Conservation (phyloP, 495 filamentous ascomycete species). For the Coniosporium apollinis region DNA sequence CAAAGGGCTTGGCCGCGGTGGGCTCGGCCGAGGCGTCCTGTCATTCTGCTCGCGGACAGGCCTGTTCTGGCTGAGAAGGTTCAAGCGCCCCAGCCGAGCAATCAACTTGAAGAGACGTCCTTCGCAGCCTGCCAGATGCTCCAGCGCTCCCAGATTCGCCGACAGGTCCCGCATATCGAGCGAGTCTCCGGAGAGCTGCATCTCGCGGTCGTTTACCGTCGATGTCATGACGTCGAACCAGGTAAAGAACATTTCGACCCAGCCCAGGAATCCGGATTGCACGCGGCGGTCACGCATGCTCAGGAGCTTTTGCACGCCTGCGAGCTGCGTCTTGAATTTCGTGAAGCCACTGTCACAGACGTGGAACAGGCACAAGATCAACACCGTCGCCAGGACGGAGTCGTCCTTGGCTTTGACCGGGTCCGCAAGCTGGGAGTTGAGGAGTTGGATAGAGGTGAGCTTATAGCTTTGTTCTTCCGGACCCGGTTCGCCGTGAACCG, state of each 20-base stretch:
- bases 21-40: constrained; percentile 18
- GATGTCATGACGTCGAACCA: constrained; percentile 93
- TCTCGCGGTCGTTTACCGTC: constrained; percentile 80
- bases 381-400: constrained; percentile 71
- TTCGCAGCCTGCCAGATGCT: constrained; percentile 82
- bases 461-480: constrained; percentile 75
- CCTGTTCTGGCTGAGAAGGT: constrained; percentile 62
- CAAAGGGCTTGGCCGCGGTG: constrained; percentile 17
- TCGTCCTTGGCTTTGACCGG: constrained; percentile 58
- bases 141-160: constrained; percentile 58
- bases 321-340: constrained; percentile 86
- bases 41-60: constrained; percentile 18
- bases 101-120: constrained; percentile 27
- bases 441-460: constrained; percentile 57
- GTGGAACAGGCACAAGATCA: constrained; percentile 82
- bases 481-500: constrained; percentile 17
- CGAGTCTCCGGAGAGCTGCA: constrained; percentile 59
- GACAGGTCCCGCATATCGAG: constrained; percentile 49
- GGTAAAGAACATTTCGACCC: constrained; percentile 93
- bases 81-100: constrained; percentile 48
- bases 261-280: constrained; percentile 51
- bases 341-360: constrained; percentile 85
- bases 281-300: constrained; percentile 53
- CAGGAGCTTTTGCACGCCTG: constrained; percentile 83
- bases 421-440: constrained; percentile 72